A percentile compares a stretch with the other conserved stretches of the same genome.
Evolutionary conservation across 345 rosid species (phyloP).

Genomic region (Salix koriyanagi): DNA sequence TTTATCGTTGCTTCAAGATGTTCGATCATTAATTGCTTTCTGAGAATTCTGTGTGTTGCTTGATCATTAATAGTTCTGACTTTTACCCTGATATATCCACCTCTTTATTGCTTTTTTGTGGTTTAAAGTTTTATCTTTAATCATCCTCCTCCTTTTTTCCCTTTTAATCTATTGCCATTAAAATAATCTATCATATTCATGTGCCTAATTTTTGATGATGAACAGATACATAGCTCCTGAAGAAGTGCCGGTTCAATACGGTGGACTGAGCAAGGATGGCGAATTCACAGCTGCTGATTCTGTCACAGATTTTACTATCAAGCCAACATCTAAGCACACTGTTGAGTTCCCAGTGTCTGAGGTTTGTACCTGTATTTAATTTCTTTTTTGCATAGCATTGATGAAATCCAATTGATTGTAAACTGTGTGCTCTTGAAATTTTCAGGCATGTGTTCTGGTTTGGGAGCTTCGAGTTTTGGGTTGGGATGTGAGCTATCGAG

Average conservation of each 20-base stretch:
- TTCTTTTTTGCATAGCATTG: not conserved
- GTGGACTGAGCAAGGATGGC: conserved; percentile 39
- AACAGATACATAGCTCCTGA: conserved; percentile 47
- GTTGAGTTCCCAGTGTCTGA: conserved; percentile 38
- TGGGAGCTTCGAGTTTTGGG: conserved; percentile 54
- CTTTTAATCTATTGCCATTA: not conserved
- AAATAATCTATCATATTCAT: not conserved
- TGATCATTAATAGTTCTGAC: not conserved
- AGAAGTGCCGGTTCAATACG: conserved; percentile 44
- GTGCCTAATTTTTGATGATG: not conserved
- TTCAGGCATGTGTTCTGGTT: conserved; percentile 24
- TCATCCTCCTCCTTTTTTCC: not conserved
- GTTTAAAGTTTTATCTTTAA: not conserved
- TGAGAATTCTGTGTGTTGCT: not conserved
- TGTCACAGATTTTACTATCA: conserved; percentile 33
- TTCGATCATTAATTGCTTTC: not conserved
- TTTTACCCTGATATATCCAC: not conserved
- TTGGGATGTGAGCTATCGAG: conserved; percentile 50
- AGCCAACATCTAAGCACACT: conserved; percentile 34
- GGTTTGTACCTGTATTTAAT: conserved; percentile 11
- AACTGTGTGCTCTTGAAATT: not conserved
- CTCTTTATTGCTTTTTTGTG: not conserved
- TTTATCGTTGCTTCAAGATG: not conserved
- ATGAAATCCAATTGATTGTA: not conserved
- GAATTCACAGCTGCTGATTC: conserved; percentile 37